Conservation (phyloP, 2,329 filamentous ascomycete genomes). For the Claviceps paspali region DNA sequence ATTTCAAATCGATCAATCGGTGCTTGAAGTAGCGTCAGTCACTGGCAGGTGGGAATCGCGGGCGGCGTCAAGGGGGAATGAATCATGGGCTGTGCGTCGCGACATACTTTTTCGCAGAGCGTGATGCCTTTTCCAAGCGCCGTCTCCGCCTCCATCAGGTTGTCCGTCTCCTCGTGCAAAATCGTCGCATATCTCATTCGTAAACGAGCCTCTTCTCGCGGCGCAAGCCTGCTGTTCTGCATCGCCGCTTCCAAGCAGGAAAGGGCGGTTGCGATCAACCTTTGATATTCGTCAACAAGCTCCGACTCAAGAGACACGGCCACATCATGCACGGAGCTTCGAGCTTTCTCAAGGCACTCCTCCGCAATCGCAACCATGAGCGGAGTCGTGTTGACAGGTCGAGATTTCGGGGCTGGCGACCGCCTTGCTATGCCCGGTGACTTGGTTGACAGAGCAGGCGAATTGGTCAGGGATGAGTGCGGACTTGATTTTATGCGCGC, state of each 20-base stretch:
- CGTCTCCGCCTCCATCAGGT: conserved; percentile 57
- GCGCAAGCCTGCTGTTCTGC: conserved; percentile 42
- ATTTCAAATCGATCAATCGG: conserved; percentile 48
- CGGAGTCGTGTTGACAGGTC: conserved; percentile 35
- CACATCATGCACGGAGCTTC: conserved; percentile 33
- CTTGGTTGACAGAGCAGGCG: conserved; percentile 23
- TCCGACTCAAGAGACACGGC: conserved; percentile 22
- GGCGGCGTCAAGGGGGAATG: too few relatives aligned
- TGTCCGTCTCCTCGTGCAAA: conserved; percentile 61
- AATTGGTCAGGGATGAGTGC: conserved; percentile 24
- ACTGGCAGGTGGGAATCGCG: too few relatives aligned
- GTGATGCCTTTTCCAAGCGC: conserved; percentile 56
- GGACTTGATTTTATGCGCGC: conserved; percentile 20
- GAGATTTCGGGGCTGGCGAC: conserved; percentile 26
- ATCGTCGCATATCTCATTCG: conserved; percentile 57
- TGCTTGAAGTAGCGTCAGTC: conserved; percentile 18
- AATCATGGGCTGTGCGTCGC: background rate
- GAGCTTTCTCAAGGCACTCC: conserved; percentile 57
- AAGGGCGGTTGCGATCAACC: conserved; percentile 55
- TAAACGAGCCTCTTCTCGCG: conserved; percentile 53
- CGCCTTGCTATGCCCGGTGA: conserved; percentile 26
- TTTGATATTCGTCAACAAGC: conserved; percentile 51
- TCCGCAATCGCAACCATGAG: conserved; percentile 59
- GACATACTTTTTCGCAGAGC: conserved; percentile 46
- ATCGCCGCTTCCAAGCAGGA: conserved; percentile 57